These are phyloP conservation scores for Suillus bovinus DNA, from an alignment of 768 basidiomycete genomes.

Conservation along the genomic window DNA sequence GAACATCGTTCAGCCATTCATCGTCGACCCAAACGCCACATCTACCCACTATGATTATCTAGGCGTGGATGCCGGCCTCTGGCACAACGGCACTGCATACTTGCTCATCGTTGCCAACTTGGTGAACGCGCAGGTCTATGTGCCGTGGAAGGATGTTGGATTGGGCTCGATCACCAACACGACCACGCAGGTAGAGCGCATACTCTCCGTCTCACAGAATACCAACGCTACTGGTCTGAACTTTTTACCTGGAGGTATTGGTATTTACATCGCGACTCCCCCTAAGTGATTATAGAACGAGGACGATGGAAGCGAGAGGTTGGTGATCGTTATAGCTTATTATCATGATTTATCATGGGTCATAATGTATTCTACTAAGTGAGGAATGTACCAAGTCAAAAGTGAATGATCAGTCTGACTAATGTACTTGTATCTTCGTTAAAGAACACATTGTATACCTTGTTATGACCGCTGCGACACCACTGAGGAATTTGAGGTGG, in stretches of 20 bases:
- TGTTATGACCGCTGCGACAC: too few species aligned
- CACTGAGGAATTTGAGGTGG: too few species aligned
- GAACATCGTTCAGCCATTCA: conserved; percentile 21
- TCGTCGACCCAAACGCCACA: conserved; percentile 16
- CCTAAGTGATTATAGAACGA: not conserved
- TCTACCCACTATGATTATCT: conserved; percentile 10
- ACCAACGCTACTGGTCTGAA: conserved; percentile 25
- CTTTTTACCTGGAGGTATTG: conserved; percentile 18
- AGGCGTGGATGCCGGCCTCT: conserved; percentile 27
- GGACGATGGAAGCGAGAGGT: too few species aligned
- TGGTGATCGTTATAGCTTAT: not conserved
- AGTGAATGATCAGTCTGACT: too few species aligned
- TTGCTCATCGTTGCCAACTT: conserved; percentile 24
- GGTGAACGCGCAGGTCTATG: not conserved
- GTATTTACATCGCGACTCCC: conserved; percentile 22
- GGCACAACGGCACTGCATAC: conserved; percentile 24
- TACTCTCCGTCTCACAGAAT: conserved; percentile 15
- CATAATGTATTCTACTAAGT: not conserved
- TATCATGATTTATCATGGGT: not conserved
- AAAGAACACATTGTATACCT: too few species aligned
- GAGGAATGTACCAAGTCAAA: not conserved
- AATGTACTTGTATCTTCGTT: too few species aligned
- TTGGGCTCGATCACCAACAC: conserved; percentile 16
- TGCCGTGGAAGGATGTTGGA: conserved; percentile 23
- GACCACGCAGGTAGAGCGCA: conserved; percentile 20